Evolutionary conservation across 257 asterid genomes (phyloP), one percentile per base, ranked within the genome.

Genomic region (Penstemon davidsonii): DNA sequence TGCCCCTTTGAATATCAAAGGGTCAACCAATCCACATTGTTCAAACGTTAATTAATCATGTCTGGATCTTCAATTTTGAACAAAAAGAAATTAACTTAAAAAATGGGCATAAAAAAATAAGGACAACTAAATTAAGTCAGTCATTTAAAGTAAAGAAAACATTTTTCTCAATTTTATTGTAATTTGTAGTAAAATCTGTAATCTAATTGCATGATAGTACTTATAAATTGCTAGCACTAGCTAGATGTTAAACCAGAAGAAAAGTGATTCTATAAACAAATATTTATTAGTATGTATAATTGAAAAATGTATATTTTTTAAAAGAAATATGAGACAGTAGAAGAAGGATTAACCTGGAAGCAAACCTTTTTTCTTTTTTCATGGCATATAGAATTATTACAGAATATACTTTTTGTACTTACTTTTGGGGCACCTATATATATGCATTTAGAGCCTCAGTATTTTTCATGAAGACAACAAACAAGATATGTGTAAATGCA

Each of bases 331-430:
- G 2, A 25, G 33, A 25, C 33, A 25, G 33, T 51, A 49, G n/a
- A 13, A 7, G 6, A 19, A 37, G 15, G 18, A 19, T 54, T 51
- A 46, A 2, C 60, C 9, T 0, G 41, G 67, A 78, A 59, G 55
- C 64, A 69, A 65, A 53, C 40, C 52, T 15, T 15, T 15, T 54
- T 4, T 42, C 12, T 38, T 69, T 57, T 36, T 12, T 8, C 7
- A 61, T 60, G 57, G 75, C 73, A 75, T 68, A 75, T 68, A 61
- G 77, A 65, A 81, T 78, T 60, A 45, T 49, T 55, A 51, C 10
- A 62, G 83, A 49, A 76, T 80, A 73, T 76, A 67, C 82, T 58
- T 36, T 76, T 61, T 60, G 77, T 73, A 69, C 70, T 70, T 9
- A 43, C 42, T 43, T 12, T 40, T 40, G 5, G 8, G 60, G 36